Conservation (phyloP, 2,329 filamentous ascomycete genomes). For the Xylariales sp. region DNA sequence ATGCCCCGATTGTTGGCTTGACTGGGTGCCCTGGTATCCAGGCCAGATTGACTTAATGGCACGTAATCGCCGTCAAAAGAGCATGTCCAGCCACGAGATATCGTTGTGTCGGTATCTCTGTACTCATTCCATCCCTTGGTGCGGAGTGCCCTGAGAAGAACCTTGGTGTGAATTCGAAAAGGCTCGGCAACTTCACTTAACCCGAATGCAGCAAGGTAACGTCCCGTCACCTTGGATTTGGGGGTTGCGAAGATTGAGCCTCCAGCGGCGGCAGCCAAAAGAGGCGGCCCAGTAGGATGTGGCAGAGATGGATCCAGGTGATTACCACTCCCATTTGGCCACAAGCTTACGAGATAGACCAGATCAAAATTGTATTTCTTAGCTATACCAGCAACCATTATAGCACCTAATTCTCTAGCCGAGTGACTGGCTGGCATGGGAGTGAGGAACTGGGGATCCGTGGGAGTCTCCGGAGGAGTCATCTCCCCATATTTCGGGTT, state of each 20-base stretch:
- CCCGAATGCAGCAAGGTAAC: constrained; percentile 51
- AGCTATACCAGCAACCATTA: constrained; percentile 52
- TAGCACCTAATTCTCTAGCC: constrained; percentile 44
- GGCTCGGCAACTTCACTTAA: constrained; percentile 46
- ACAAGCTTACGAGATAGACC: constrained; percentile 55
- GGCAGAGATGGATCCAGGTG: constrained; percentile 14
- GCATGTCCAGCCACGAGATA: constrained; percentile 48
- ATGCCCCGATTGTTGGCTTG: constrained; percentile 43
- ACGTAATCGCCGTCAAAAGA: constrained; percentile 44
- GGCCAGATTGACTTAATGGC: constrained; percentile 10
- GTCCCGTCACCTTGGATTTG: constrained; percentile 35
- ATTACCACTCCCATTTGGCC: constrained; percentile 35
- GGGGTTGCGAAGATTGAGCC: constrained; percentile 11
- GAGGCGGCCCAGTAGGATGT: constrained; percentile 11
- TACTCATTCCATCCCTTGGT: constrained; percentile 50
- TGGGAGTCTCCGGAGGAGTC: constrained; percentile 22
- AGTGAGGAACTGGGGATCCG: constrained; percentile 33
- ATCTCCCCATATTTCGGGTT: constrained; percentile 16
- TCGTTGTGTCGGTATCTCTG: constrained; percentile 37
- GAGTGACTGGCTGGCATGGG: constrained; percentile 35
- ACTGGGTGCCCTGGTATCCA: constrained; percentile 10
- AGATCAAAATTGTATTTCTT: constrained; percentile 53
- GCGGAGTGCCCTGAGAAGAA: constrained; percentile 47
- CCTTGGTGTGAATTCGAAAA: constrained; percentile 44
- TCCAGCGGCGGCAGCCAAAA: constrained; percentile 10